Conservation (phyloP, 305 asterid genomes). For the Solanum hybrid region DNA sequence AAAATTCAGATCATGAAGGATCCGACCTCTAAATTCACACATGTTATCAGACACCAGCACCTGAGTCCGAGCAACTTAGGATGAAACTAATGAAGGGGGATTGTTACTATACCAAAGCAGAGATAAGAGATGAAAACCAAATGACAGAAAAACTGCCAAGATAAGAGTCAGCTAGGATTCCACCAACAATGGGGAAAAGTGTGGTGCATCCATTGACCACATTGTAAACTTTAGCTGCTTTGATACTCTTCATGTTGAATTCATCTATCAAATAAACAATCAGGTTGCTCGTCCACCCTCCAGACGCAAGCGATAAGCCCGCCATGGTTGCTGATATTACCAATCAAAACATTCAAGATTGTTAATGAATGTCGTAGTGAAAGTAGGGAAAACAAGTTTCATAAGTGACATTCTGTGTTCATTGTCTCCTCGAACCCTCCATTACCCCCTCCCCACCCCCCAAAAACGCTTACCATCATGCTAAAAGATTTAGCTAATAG, state of each 20-base stretch:
- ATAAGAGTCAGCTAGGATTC: conserved; percentile 55
- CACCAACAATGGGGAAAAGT: conserved; percentile 55
- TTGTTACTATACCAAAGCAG: conserved; percentile 30
- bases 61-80: background rate
- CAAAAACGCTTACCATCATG: background rate
- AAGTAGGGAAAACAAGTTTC: background rate
- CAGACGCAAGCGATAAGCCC: conserved; percentile 31
- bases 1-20: background rate
- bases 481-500: background rate
- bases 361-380: background rate
- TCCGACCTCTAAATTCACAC: background rate
- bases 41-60: background rate
- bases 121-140: conserved; percentile 52
- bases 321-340: conserved; percentile 18
- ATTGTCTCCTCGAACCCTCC: background rate
- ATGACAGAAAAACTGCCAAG: conserved; percentile 56
- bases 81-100: background rate
- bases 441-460: too few species aligned
- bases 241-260: conserved; percentile 47
- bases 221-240: conserved; percentile 53
- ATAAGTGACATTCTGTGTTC: background rate
- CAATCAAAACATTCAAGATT: background rate
- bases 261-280: conserved; percentile 61
- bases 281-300: conserved; percentile 55
- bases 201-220: conserved; percentile 43